These are phyloP conservation scores for Metschnikowia arizonensis DNA, from an alignment of 805 yeast species.

Conservation along the genomic window DNA sequence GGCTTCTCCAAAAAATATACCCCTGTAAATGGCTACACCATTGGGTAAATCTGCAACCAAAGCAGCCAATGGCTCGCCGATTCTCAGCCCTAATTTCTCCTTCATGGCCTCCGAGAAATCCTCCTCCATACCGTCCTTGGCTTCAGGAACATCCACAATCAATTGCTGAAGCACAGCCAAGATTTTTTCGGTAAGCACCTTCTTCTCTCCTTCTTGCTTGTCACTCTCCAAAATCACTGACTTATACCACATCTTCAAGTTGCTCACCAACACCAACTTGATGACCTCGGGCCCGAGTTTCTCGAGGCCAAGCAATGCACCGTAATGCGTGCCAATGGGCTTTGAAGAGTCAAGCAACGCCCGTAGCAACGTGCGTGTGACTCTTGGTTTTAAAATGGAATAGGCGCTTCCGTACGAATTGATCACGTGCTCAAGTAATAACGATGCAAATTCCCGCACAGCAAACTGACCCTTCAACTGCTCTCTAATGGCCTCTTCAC, in stretches of 20 bases:
- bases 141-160: conserved; percentile 26
- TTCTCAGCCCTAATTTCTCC: conserved; percentile 48
- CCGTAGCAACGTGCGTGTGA: conserved; percentile 85
- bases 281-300: conserved; percentile 86
- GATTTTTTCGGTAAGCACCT: conserved; percentile 43
- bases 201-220: conserved; percentile 42
- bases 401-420: conserved; percentile 78
- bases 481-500: conserved; percentile 23
- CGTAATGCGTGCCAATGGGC: conserved; percentile 87
- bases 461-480: conserved; percentile 43
- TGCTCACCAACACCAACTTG: conserved; percentile 78
- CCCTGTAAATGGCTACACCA: conserved; percentile 51
- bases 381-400: conserved; percentile 86
- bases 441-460: conserved; percentile 84
- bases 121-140: conserved; percentile 33
- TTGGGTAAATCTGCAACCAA: conserved; percentile 45
- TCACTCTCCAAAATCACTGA: conserved; percentile 47
- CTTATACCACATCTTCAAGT: conserved; percentile 73
- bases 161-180: conserved; percentile 54
- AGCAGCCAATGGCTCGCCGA: conserved; percentile 58
- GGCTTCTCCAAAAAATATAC: conserved; percentile 70
- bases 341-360: conserved; percentile 83
- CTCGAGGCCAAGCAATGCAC: conserved; percentile 80
- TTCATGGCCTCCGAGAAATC: conserved; percentile 29
- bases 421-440: conserved; percentile 74